Evolutionary conservation across 495 filamentous ascomycete genomes (phyloP).

Genomic region (Penicillium ochrochloron): DNA sequence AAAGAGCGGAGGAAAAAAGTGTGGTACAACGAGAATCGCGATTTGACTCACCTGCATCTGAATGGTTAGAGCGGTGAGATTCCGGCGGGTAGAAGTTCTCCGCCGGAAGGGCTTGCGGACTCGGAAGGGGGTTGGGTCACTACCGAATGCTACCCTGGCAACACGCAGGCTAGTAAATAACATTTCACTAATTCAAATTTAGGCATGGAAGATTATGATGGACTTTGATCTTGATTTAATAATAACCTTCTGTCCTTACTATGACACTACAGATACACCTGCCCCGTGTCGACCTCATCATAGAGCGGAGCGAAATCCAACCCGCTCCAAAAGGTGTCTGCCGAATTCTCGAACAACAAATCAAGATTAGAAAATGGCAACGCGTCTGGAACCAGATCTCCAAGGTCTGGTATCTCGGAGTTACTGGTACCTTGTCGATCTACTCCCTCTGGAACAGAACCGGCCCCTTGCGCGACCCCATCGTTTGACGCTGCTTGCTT

Average conservation of each 20-base stretch:
- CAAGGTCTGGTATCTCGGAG: not conserved
- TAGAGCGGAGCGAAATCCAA: conserved; percentile 4
- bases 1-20: not conserved
- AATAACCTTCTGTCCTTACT: not conserved
- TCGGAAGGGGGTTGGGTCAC: not conserved
- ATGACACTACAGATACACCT: not conserved
- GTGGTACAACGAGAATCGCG: not conserved
- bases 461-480: not conserved
- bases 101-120: not conserved
- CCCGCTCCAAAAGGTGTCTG: conserved; percentile 9
- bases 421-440: not conserved
- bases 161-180: not conserved
- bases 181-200: not conserved
- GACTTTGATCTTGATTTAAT: not conserved
- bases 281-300: conserved; percentile 8
- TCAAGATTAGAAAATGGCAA: conserved; percentile 3
- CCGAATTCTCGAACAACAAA: conserved; percentile 4
- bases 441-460: not conserved
- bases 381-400: not conserved
- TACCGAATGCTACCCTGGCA: not conserved
- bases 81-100: conserved; percentile 8
- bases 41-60: not conserved
- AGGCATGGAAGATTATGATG: not conserved
- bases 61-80: not conserved
- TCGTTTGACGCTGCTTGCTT: not conserved